phyloP scores from a whole-genome alignment of 495 filamentous ascomycete species.

The Daldinia loculata region DNA sequence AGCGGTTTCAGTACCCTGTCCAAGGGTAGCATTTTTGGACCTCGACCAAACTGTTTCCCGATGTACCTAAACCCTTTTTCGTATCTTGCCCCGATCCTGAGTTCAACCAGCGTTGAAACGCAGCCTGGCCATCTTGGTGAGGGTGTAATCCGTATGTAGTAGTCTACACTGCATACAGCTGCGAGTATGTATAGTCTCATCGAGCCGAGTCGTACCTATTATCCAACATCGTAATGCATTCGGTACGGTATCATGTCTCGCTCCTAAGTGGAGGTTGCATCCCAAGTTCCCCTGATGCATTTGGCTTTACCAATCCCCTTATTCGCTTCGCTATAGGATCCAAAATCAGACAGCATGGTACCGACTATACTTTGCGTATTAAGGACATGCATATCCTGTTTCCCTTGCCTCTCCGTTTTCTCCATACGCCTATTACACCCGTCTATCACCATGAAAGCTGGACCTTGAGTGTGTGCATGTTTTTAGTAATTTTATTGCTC shows the following conservation, averaged over 20 bases:
- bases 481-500: slow-evolving; percentile 23
- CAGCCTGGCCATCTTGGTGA: slow-evolving; percentile 1
- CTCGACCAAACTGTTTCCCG: slow-evolving; percentile 29
- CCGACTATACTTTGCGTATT: slow-evolving; percentile 39
- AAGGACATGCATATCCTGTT: slow-evolving; percentile 40
- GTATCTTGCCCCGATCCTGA: slow-evolving; percentile 34
- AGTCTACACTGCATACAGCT: slow-evolving; percentile 1
- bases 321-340: slow-evolving; percentile 25
- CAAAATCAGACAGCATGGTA: slow-evolving; percentile 20
- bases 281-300: slow-evolving; percentile 31
- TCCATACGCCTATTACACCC: slow-evolving; percentile 30
- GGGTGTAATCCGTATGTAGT: too few relatives aligned
- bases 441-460: slow-evolving; percentile 35
- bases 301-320: slow-evolving; percentile 31
- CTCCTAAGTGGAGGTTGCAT: slow-evolving; percentile 37
- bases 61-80: slow-evolving; percentile 39
- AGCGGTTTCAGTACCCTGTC: slow-evolving; percentile 35
- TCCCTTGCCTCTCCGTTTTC: slow-evolving; percentile 35
- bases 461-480: slow-evolving; percentile 39
- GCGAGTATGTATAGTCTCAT: slow-evolving; percentile 15
- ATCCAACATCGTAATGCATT: slow-evolving; percentile 23
- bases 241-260: slow-evolving; percentile 16
- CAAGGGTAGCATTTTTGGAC: slow-evolving; percentile 35
- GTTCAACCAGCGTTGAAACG: slow-evolving; percentile 38
- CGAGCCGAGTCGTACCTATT: slow-evolving; percentile 8